Evolutionary conservation across 78 protist species (phyloP).

Genomic region (Dictyostelium citrinum): DNA sequence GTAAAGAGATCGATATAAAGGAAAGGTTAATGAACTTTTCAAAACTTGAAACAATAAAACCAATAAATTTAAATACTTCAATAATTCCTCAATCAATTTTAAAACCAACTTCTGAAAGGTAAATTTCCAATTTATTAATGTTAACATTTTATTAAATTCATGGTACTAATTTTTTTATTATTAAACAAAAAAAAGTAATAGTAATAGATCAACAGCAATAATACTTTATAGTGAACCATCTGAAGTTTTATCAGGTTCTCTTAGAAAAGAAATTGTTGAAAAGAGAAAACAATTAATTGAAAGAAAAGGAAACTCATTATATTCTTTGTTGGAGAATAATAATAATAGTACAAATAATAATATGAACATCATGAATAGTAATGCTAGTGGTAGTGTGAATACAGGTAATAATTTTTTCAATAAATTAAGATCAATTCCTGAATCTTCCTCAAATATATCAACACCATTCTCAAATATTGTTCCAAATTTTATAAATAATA

Average conservation of each 20-base stretch:
- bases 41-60: neutral
- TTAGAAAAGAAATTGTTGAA: constrained; percentile 22
- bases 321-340: neutral
- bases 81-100: neutral
- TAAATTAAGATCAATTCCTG: neutral
- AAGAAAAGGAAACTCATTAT: neutral
- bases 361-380: neutral
- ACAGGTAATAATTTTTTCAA: neutral
- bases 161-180: neutral
- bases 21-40: neutral
- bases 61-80: neutral
- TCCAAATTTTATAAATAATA: neutral
- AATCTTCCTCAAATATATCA: neutral
- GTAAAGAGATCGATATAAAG: neutral
- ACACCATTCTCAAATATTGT: neutral
- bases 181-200: neutral
- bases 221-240: constrained; percentile 13
- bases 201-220: constrained; percentile 8
- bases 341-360: neutral
- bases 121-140: neutral
- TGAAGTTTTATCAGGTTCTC: constrained; percentile 9
- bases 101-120: neutral
- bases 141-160: too few species aligned
- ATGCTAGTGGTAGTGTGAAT: neutral
- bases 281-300: constrained; percentile 5